phyloP scores from a whole-genome alignment of 345 rosid species.

The Raphanus sativus region DNA sequence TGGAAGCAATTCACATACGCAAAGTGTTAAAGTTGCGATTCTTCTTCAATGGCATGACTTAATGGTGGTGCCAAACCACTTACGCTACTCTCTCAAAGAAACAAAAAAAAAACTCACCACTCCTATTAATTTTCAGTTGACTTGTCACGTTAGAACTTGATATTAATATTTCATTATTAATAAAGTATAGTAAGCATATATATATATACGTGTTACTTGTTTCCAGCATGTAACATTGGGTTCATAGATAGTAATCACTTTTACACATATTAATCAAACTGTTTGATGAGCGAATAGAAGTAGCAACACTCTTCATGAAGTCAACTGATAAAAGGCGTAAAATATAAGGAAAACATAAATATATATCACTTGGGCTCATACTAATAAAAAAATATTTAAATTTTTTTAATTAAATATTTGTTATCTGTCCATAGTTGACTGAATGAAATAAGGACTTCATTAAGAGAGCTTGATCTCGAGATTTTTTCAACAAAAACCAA shows the following conservation, averaged over 20 bases:
- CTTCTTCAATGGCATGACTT: constrained; percentile 33
- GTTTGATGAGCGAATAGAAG: constrained; percentile 6
- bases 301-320: background rate
- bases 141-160: constrained; percentile 12
- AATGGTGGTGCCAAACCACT: constrained; percentile 39
- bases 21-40: constrained; percentile 38
- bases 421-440: background rate
- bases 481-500: background rate
- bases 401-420: no score
- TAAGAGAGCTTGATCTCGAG: background rate
- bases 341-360: background rate
- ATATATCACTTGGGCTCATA: background rate
- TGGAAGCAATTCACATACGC: constrained; percentile 34
- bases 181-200: constrained; percentile 3
- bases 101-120: constrained; percentile 17
- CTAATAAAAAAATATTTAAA: background rate
- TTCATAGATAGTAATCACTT: background rate
- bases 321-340: background rate
- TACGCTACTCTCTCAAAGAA: constrained; percentile 13
- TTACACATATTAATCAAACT: constrained; percentile 2
- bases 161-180: background rate
- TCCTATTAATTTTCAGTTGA: constrained; percentile 22
- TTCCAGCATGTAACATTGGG: background rate
- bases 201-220: background rate
- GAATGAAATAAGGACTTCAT: background rate